Conservation (phyloP, 768 basidiomycete species). For the Mycena crocata region DNA sequence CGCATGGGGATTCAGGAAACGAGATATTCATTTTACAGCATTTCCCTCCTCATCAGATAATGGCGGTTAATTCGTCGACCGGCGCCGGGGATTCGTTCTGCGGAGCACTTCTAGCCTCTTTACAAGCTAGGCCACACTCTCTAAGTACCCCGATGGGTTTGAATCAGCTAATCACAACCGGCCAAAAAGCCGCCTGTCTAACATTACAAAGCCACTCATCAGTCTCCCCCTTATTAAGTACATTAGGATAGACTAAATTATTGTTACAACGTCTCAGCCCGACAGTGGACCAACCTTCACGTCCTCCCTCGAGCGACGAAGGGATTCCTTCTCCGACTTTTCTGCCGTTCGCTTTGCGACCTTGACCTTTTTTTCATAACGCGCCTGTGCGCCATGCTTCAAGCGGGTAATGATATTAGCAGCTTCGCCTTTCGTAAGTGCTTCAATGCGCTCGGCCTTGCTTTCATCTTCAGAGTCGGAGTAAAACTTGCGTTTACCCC, state of each 20-base stretch:
- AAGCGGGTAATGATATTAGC: constrained; percentile 82
- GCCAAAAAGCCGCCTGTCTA: constrained; percentile 74
- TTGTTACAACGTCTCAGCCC: constrained; percentile 1
- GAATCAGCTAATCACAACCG: constrained; percentile 57
- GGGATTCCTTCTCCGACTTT: constrained; percentile 58
- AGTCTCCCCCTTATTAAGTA: constrained; percentile 71
- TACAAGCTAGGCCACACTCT: constrained; percentile 57
- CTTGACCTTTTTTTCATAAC: constrained; percentile 66
- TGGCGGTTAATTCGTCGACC: constrained; percentile 79
- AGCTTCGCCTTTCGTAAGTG: constrained; percentile 82
- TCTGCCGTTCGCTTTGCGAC: constrained; percentile 49
- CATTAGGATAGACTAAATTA: constrained; percentile 20
- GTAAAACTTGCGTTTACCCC: constrained; percentile 46
- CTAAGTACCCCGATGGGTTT: constrained; percentile 62
- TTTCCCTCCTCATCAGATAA: constrained; percentile 68
- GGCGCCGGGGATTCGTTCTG: constrained; percentile 95
- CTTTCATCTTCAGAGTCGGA: constrained; percentile 34
- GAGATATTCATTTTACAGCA: constrained; percentile 76
- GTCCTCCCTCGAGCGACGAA: constrained; percentile 61
- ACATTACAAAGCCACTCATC: constrained; percentile 69
- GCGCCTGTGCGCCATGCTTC: constrained; percentile 77
- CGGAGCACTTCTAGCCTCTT: constrained; percentile 79
- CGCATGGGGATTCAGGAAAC: constrained; percentile 55
- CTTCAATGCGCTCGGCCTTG: constrained; percentile 47
- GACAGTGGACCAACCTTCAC: constrained; percentile 72